A percentile compares a stretch with the other conserved stretches of the same genome.
Conservation (phyloP, 371 early-diverging fungal species). For the Actinomucor elegans region DNA sequence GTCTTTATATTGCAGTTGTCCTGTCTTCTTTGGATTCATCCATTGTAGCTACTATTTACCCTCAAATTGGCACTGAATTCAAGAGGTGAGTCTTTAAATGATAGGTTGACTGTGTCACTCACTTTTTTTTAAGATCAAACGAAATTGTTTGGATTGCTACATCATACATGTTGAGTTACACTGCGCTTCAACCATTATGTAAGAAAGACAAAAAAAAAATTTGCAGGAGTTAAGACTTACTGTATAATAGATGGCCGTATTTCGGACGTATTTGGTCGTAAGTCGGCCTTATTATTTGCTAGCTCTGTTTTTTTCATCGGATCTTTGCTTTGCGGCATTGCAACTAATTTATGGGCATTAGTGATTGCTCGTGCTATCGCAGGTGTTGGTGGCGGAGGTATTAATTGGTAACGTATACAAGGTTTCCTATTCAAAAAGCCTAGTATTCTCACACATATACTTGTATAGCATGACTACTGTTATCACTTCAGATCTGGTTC, state of each 20-base stretch:
- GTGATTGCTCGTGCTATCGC: conserved; percentile 72
- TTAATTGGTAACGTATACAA: conserved; percentile 23
- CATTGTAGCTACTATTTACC: conserved; percentile 79
- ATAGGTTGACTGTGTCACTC: not conserved
- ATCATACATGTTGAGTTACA: conserved; percentile 73
- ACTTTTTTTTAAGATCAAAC: conserved; percentile 39
- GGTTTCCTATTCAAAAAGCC: not conserved
- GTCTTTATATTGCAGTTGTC: conserved; percentile 51
- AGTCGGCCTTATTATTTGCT: conserved; percentile 50
- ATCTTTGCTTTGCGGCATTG: conserved; percentile 51
- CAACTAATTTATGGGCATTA: conserved; percentile 57
- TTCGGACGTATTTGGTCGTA: conserved; percentile 69
- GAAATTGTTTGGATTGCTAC: conserved; percentile 75
- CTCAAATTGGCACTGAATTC: conserved; percentile 77
- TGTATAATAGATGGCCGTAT: conserved; percentile 39
- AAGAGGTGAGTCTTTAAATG: conserved; percentile 35
- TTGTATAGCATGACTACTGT: conserved; percentile 37
- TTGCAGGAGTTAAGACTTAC: not conserved
- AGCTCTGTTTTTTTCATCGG: conserved; percentile 48
- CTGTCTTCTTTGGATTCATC: conserved; percentile 78
- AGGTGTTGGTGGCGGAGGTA: conserved; percentile 73
- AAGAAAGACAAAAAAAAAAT: conserved; percentile 15
- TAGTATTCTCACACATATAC: not conserved
- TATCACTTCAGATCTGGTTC: conserved; percentile 44
- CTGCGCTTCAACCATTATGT: conserved; percentile 78